These are phyloP conservation scores for Aurantiochytrium sp. DNA, from an alignment of 108 stramenopile species.

Conservation along the genomic window DNA sequence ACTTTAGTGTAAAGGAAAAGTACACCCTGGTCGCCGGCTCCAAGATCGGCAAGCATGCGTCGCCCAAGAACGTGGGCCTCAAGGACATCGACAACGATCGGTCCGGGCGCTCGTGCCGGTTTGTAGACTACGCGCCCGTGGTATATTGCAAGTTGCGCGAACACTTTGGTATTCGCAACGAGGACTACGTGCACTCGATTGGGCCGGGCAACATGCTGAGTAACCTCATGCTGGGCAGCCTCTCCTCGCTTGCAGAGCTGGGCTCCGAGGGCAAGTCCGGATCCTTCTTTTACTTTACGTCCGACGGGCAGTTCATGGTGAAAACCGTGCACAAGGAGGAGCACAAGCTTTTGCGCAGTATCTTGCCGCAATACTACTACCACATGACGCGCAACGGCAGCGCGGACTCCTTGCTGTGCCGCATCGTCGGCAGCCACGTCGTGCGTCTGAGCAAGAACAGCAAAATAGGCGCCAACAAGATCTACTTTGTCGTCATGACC, in stretches of 20 bases:
- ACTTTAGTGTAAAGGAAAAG: conserved; percentile 25
- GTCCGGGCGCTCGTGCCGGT: background rate
- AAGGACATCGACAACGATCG: conserved; percentile 22
- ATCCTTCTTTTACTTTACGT: conserved; percentile 95
- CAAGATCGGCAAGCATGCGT: background rate
- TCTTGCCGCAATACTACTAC: conserved; percentile 91
- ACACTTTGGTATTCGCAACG: conserved; percentile 3
- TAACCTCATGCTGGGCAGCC: conserved; percentile 25
- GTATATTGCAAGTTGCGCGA: background rate
- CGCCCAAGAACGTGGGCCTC: background rate
- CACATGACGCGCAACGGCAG: conserved; percentile 72
- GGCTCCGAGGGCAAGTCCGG: conserved; percentile 66
- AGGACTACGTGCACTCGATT: conserved; percentile 22
- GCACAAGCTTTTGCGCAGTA: conserved; percentile 80
- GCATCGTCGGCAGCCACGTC: conserved; percentile 5
- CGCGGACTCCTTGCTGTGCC: background rate
- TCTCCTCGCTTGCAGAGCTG: conserved; percentile 9
- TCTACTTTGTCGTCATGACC: conserved; percentile 91
- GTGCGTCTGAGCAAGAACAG: conserved; percentile 44
- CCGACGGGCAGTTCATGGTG: conserved; percentile 90
- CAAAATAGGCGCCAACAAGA: conserved; percentile 62
- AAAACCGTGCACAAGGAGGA: conserved; percentile 94
- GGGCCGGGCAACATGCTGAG: conserved; percentile 24
- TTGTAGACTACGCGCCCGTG: conserved; percentile 26
- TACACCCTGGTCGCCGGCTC: conserved; percentile 20